Evolutionary conservation across 148 eudicot genomes (phyloP).

Genomic region (Euryodendron excelsum): DNA sequence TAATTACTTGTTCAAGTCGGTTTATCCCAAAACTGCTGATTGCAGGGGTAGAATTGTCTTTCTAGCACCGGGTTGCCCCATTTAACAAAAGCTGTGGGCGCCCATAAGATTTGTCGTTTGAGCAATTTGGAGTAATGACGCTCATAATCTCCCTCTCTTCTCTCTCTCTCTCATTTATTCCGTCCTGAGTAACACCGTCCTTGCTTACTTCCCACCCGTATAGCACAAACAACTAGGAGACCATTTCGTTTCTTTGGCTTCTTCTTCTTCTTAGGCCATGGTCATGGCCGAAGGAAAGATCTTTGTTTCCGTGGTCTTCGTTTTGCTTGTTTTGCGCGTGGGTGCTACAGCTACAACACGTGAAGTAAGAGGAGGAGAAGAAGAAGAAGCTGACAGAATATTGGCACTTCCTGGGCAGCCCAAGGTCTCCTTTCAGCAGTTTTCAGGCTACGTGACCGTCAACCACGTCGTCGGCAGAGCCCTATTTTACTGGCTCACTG

Average conservation of each 20-base stretch:
- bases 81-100: too few species aligned
- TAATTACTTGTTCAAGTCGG: too few species aligned
- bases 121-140: too few species aligned
- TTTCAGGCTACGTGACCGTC: conserved; percentile 84
- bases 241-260: background rate
- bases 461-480: conserved; percentile 65
- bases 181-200: background rate
- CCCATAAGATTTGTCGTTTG: too few species aligned
- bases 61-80: too few species aligned
- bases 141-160: conserved; percentile 13
- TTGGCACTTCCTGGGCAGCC: conserved; percentile 79
- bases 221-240: conserved; percentile 11
- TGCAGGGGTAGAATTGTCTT: too few species aligned
- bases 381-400: conserved; percentile 68
- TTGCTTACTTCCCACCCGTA: background rate
- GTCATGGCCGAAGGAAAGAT: conserved; percentile 3
- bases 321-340: conserved; percentile 5
- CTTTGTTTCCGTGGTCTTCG: conserved; percentile 5
- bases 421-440: conserved; percentile 65
- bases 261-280: background rate
- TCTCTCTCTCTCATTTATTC: conserved; percentile 19
- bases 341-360: conserved; percentile 3
- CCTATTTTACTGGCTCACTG: conserved; percentile 91
- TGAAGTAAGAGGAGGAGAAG: conserved; percentile 18
- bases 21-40: too few species aligned